These are phyloP conservation scores for Nannochloropsis salina DNA, from an alignment of 108 stramenopile genomes.

Conservation along the genomic window DNA sequence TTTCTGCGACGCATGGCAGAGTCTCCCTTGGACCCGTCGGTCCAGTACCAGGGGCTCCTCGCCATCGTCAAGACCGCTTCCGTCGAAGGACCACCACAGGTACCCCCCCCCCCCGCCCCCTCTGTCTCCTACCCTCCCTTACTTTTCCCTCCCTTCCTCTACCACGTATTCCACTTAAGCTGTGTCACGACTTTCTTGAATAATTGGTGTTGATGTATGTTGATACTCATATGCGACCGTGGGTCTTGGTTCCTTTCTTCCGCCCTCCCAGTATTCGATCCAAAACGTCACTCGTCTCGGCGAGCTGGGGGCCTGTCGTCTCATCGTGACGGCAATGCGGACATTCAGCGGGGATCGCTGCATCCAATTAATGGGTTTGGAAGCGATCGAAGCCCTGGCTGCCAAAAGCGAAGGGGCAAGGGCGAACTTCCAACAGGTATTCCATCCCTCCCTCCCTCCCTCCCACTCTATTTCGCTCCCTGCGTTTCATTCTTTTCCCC, in stretches of 20 bases:
- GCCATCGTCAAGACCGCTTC: constrained; percentile 1
- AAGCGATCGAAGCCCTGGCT: not conserved
- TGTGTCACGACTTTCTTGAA: too few species aligned
- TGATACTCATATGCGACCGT: too few species aligned
- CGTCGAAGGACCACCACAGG: not conserved
- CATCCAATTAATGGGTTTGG: not conserved
- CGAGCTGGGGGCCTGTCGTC: not conserved
- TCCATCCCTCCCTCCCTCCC: not conserved
- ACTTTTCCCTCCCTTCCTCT: not conserved
- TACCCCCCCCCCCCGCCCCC: not conserved
- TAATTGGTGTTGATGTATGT: too few species aligned
- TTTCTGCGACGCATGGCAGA: not conserved
- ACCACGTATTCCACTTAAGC: too few species aligned
- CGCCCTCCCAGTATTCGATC: not conserved
- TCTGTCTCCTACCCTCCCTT: not conserved
- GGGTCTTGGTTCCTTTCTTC: not conserved
- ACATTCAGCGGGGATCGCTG: not conserved
- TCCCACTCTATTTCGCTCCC: not conserved
- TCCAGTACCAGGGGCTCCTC: not conserved
- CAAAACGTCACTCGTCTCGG: not conserved
- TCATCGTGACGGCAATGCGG: not conserved
- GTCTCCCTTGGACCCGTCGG: not conserved
- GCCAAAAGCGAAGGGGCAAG: constrained; percentile 15
- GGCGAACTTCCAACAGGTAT: not conserved
- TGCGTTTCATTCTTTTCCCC: not conserved